Evolutionary conservation across 2,329 filamentous ascomycete species (phyloP).

Genomic region (Fusarium sp.): DNA sequence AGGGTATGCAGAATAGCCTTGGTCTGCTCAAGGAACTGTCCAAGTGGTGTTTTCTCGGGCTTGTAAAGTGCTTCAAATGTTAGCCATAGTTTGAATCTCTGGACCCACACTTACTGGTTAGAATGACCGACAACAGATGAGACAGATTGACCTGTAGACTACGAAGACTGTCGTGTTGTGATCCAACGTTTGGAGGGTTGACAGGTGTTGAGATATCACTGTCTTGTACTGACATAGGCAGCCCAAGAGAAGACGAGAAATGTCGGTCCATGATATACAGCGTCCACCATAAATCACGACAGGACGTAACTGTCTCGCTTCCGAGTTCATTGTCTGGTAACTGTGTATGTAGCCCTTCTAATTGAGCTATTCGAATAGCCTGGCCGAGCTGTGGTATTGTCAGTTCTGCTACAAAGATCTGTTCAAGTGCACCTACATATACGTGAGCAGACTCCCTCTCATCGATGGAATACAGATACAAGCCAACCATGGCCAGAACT

Average conservation of each 20-base stretch:
- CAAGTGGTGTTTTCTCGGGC: slow-evolving; percentile 52
- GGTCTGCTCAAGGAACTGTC: slow-evolving; percentile 54
- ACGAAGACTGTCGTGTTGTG: slow-evolving; percentile 49
- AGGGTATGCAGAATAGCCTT: slow-evolving; percentile 54
- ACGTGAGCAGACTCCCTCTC: slow-evolving; percentile 53
- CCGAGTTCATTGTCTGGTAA: slow-evolving; percentile 55
- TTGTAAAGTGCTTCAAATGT: slow-evolving; percentile 53
- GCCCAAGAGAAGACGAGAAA: slow-evolving; percentile 56
- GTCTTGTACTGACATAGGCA: slow-evolving; percentile 56
- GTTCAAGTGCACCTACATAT: slow-evolving; percentile 38
- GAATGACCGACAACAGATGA: slow-evolving; percentile 53
- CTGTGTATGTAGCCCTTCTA: slow-evolving; percentile 58
- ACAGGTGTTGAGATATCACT: slow-evolving; percentile 55
- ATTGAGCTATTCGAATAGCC: slow-evolving; percentile 57
- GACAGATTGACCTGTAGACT: slow-evolving; percentile 55
- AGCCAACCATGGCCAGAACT: slow-evolving; percentile 52
- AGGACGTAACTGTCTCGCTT: slow-evolving; percentile 49
- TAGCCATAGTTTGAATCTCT: accelerated
- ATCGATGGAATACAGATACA: slow-evolving; percentile 57
- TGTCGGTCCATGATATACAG: slow-evolving; percentile 58
- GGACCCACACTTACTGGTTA: slow-evolving; percentile 49
- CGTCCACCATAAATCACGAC: slow-evolving; percentile 58
- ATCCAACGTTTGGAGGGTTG: slow-evolving; percentile 45
- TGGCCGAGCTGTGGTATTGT: slow-evolving; percentile 52
- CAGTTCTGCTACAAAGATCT: not conserved